Evolutionary conservation across 352 stramenopile species (phyloP).

Genomic region (Pythium phragmitis): DNA sequence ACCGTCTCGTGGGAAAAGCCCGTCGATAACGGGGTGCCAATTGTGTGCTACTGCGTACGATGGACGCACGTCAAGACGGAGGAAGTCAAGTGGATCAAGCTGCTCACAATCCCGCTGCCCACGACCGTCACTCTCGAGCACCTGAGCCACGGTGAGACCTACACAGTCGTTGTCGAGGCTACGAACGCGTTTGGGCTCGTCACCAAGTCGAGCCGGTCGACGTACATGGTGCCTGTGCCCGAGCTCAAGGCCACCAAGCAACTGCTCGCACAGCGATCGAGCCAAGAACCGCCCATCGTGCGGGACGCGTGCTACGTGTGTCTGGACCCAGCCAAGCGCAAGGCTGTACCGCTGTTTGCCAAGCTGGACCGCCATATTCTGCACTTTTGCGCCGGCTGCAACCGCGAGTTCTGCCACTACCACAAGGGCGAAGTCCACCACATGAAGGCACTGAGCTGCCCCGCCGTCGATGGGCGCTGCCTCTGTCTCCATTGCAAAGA

Average conservation of each 20-base stretch:
- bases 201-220: constrained; percentile 73
- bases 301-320: constrained; percentile 80
- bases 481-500: constrained; percentile 75
- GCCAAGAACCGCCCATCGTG: constrained; percentile 37
- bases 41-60: constrained; percentile 82
- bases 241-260: constrained; percentile 57
- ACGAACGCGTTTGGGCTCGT: constrained; percentile 81
- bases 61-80: constrained; percentile 79
- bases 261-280: constrained; percentile 41
- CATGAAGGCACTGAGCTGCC: constrained; percentile 76
- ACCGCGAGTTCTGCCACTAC: constrained; percentile 82
- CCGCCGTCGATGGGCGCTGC: constrained; percentile 74
- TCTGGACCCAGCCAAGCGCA: constrained; percentile 57
- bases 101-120: constrained; percentile 65
- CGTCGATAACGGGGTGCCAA: constrained; percentile 69
- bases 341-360: constrained; percentile 63
- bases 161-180: constrained; percentile 83
- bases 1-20: constrained; percentile 81
- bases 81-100: constrained; percentile 75
- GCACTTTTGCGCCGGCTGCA: constrained; percentile 81
- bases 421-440: constrained; percentile 80
- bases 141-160: constrained; percentile 74
- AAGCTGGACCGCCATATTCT: constrained; percentile 69
- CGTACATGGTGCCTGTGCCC: constrained; percentile 81
- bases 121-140: constrained; percentile 60